These are phyloP conservation scores for Barnettozyma botsteinii DNA, from an alignment of 805 yeast genomes.

Conservation along the genomic window DNA sequence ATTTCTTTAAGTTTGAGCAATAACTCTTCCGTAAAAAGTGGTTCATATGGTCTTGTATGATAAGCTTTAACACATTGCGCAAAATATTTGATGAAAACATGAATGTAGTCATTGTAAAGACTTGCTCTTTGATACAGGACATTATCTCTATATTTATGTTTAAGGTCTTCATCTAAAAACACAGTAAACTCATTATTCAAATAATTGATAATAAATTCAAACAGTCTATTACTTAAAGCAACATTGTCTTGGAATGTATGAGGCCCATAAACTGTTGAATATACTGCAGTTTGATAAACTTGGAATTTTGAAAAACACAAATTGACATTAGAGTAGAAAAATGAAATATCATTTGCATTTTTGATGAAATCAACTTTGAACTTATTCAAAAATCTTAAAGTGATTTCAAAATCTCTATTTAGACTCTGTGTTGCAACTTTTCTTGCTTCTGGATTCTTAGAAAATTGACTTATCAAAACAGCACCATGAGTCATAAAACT, in stretches of 20 bases:
- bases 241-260: slow-evolving; percentile 21
- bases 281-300: slow-evolving; percentile 19
- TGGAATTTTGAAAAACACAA: slow-evolving; percentile 24
- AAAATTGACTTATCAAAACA: slow-evolving; percentile 13
- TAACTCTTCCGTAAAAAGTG: slow-evolving; percentile 26
- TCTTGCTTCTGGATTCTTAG: slow-evolving; percentile 8
- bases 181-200: slow-evolving; percentile 17
- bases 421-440: slow-evolving; percentile 9
- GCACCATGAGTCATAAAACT: slow-evolving; percentile 21
- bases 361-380: slow-evolving; percentile 14
- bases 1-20: slow-evolving; percentile 18
- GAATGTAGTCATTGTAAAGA: slow-evolving; percentile 18
- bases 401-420: slow-evolving; percentile 23
- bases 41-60: slow-evolving; percentile 28
- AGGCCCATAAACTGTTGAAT: slow-evolving; percentile 19
- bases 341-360: slow-evolving; percentile 9
- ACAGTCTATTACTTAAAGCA: slow-evolving; percentile 19
- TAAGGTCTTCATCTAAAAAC: slow-evolving; percentile 12
- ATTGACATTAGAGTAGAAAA: slow-evolving; percentile 19
- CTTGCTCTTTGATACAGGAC: slow-evolving; percentile 16
- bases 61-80: slow-evolving; percentile 30
- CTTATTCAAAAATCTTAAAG: slow-evolving; percentile 23
- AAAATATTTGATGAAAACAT: slow-evolving; percentile 21
- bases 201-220: slow-evolving; percentile 18
- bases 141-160: slow-evolving; percentile 9